These are phyloP conservation scores for Leccinellum albellum DNA, from an alignment of 768 basidiomycete genomes.

Conservation along the genomic window DNA sequence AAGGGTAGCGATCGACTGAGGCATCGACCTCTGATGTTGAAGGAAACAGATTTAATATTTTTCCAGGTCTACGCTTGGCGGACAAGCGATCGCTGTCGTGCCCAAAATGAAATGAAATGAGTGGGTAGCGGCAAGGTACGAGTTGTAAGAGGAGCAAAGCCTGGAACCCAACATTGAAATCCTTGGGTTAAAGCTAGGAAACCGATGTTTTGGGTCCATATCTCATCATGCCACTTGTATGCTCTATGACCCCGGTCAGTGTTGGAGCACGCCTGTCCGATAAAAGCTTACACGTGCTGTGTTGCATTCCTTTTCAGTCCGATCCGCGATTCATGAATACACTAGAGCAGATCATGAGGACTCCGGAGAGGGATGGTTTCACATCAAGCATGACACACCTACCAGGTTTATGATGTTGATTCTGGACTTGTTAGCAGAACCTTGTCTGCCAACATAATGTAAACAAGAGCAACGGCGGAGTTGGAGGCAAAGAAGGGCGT, in stretches of 20 bases:
- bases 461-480: constrained; percentile 81
- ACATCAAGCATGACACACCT: constrained; percentile 64
- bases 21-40: constrained; percentile 25
- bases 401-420: neutral
- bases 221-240: constrained; percentile 89
- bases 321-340: constrained; percentile 90
- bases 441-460: constrained; percentile 91
- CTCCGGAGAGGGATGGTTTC: constrained; percentile 86
- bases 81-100: constrained; percentile 94
- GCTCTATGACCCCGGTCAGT: constrained; percentile 80
- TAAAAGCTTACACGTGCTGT: neutral
- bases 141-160: constrained; percentile 88
- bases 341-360: constrained; percentile 75
- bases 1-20: constrained; percentile 95
- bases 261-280: neutral
- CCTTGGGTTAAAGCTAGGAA: constrained; percentile 87
- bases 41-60: neutral
- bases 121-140: constrained; percentile 77
- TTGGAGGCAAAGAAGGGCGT: constrained; percentile 94
- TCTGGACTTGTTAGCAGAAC: constrained; percentile 43
- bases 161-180: constrained; percentile 67
- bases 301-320: constrained; percentile 40
- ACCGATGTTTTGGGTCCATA: constrained; percentile 78
- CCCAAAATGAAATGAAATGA: constrained; percentile 57
- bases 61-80: constrained; percentile 76